Conservation (phyloP, 495 filamentous ascomycete genomes). For the Annulohypoxylon maeteangense region DNA sequence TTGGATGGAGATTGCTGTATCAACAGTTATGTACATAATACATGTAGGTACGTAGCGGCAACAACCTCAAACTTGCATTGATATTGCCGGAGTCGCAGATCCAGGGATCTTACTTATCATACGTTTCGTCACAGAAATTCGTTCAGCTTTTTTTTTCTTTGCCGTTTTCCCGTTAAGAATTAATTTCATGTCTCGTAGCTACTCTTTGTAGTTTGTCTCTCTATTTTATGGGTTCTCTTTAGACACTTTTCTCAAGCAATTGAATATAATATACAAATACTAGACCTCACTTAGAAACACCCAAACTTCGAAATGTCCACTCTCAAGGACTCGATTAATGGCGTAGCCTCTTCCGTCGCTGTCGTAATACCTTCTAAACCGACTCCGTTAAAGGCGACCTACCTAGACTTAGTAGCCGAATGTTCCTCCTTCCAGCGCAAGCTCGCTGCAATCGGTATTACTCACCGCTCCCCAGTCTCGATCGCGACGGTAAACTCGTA, state of each 20-base stretch:
- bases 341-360: slow-evolving; percentile 57
- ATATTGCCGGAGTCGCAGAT: slow-evolving; percentile 31
- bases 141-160: slow-evolving; percentile 8
- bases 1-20: slow-evolving; percentile 3
- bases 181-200: neutral
- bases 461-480: slow-evolving; percentile 72
- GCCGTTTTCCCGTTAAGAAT: slow-evolving; percentile 5
- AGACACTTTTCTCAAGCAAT: slow-evolving; percentile 10
- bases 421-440: slow-evolving; percentile 73
- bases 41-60: neutral
- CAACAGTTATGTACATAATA: slow-evolving; percentile 1
- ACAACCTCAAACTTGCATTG: slow-evolving; percentile 27
- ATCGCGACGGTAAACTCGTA: slow-evolving; percentile 82
- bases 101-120: slow-evolving; percentile 32
- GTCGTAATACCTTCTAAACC: slow-evolving; percentile 74
- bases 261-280: slow-evolving; percentile 1
- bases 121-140: slow-evolving; percentile 21
- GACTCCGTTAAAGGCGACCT: slow-evolving; percentile 68
- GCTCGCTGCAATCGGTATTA: slow-evolving; percentile 75
- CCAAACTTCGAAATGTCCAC: slow-evolving; percentile 46
- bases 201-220: neutral
- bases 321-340: slow-evolving; percentile 57
- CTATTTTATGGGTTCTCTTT: slow-evolving; percentile 1
- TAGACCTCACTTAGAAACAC: slow-evolving; percentile 6
- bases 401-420: slow-evolving; percentile 69